phyloP scores from a whole-genome alignment of 306 rosid species.

The Pyrus communis region DNA sequence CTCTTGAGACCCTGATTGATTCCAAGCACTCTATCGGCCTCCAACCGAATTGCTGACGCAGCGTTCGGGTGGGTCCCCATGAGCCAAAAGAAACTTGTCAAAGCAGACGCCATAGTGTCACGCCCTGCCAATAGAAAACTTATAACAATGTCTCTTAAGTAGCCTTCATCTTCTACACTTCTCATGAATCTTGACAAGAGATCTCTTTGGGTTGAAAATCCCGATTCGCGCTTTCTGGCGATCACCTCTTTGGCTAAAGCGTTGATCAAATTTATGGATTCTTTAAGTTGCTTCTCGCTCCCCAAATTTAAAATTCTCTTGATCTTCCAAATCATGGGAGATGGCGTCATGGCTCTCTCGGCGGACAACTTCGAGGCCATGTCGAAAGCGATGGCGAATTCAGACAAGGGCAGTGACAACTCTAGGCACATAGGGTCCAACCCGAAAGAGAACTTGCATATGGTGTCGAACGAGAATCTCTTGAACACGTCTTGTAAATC shows the following conservation, averaged over 20 bases:
- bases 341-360: constrained; percentile 61
- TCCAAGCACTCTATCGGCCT: constrained; percentile 51
- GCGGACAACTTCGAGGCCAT: constrained; percentile 68
- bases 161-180: constrained; percentile 46
- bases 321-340: constrained; percentile 63
- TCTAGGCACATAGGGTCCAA: constrained; percentile 66
- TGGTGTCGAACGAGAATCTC: constrained; percentile 59
- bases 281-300: constrained; percentile 38
- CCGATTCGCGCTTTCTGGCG: constrained; percentile 35
- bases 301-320: constrained; percentile 62
- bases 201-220: constrained; percentile 36
- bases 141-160: constrained; percentile 60
- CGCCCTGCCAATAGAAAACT: constrained; percentile 80
- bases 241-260: constrained; percentile 61
- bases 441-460: constrained; percentile 72
- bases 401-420: constrained; percentile 47
- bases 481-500: constrained; percentile 70
- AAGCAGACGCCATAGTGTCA: constrained; percentile 70
- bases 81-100: constrained; percentile 79
- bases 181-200: constrained; percentile 71
- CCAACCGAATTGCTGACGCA: constrained; percentile 30
- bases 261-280: constrained; percentile 38
- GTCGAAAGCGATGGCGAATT: constrained; percentile 62
- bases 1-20: background rate
- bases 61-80: constrained; percentile 39